These are phyloP conservation scores for Paracoccidioides brasiliensis DNA, from an alignment of 2,329 filamentous ascomycete genomes.

Conservation along the genomic window DNA sequence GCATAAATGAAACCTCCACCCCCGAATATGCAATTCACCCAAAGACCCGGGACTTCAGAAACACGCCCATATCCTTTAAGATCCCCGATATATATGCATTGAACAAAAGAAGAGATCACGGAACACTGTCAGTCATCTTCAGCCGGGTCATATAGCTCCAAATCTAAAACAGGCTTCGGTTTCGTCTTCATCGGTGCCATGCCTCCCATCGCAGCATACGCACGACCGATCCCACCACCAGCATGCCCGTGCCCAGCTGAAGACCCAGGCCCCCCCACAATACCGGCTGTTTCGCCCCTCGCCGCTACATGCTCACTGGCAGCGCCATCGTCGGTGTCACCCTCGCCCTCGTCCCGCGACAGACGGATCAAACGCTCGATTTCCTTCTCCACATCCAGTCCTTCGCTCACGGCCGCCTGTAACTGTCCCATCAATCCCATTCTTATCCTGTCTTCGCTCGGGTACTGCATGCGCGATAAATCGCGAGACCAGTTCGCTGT, in stretches of 20 bases:
- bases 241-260: slow-evolving; percentile 13
- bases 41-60: too few relatives aligned
- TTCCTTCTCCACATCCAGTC: slow-evolving; percentile 43
- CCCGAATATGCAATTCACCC: too few relatives aligned
- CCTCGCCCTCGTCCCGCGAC: slow-evolving; percentile 41
- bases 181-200: slow-evolving; percentile 16
- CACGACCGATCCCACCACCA: neutral
- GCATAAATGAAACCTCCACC: too few relatives aligned
- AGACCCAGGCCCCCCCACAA: slow-evolving; percentile 16
- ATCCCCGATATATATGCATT: neutral
- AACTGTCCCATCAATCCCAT: slow-evolving; percentile 35
- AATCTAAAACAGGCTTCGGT: slow-evolving; percentile 29
- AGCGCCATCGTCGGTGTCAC: slow-evolving; percentile 30
- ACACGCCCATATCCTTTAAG: neutral
- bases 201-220: slow-evolving; percentile 7
- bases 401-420: slow-evolving; percentile 36
- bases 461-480: slow-evolving; percentile 32
- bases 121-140: slow-evolving; percentile 26
- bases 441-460: slow-evolving; percentile 32
- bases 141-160: slow-evolving; percentile 34
- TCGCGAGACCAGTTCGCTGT: slow-evolving; percentile 28
- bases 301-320: slow-evolving; percentile 21
- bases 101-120: neutral
- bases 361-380: slow-evolving; percentile 37
- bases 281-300: slow-evolving; percentile 2